Percentiles rank a stretch among this genome's conserved stretches.
These are phyloP conservation scores for Fabrea salina DNA, from an alignment of 169 alveolate species.

Conservation along the genomic window DNA sequence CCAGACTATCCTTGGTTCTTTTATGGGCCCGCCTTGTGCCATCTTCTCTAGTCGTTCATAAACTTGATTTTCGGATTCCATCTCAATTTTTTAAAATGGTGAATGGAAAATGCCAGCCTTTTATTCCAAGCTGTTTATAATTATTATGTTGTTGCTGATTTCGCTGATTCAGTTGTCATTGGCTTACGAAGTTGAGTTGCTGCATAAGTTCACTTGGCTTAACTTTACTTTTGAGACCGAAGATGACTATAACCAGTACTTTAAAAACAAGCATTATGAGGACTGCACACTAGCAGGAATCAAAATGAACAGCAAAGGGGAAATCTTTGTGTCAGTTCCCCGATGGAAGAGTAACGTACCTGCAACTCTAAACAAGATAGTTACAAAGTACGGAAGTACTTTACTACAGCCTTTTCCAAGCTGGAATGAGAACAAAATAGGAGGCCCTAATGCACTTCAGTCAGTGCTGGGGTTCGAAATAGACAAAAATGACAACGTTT, in stretches of 20 bases:
- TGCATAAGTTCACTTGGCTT: background rate
- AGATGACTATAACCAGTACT: background rate
- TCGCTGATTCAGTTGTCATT: background rate
- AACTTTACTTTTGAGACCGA: background rate
- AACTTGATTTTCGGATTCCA: background rate
- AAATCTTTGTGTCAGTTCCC: conserved; percentile 18
- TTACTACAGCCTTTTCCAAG: conserved; percentile 26
- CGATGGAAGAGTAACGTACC: background rate
- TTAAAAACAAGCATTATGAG: background rate
- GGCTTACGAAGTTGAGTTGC: background rate
- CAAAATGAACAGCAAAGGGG: conserved; percentile 15
- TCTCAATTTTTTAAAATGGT: background rate
- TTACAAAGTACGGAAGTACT: background rate
- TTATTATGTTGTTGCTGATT: background rate
- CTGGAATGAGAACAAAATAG: background rate
- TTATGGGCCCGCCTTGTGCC: background rate
- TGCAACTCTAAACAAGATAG: background rate
- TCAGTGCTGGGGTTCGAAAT: conserved; percentile 28
- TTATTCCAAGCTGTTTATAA: background rate
- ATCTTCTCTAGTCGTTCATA: conserved; percentile 18
- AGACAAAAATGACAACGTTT: conserved; percentile 4
- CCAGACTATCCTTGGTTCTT: conserved; percentile 1
- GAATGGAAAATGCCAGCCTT: too few relatives aligned
- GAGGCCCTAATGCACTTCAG: conserved; percentile 4
- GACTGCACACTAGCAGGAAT: conserved; percentile 24